These are phyloP conservation scores for Globisporangium yorkense DNA, from an alignment of 352 stramenopile species.

Conservation along the genomic window DNA sequence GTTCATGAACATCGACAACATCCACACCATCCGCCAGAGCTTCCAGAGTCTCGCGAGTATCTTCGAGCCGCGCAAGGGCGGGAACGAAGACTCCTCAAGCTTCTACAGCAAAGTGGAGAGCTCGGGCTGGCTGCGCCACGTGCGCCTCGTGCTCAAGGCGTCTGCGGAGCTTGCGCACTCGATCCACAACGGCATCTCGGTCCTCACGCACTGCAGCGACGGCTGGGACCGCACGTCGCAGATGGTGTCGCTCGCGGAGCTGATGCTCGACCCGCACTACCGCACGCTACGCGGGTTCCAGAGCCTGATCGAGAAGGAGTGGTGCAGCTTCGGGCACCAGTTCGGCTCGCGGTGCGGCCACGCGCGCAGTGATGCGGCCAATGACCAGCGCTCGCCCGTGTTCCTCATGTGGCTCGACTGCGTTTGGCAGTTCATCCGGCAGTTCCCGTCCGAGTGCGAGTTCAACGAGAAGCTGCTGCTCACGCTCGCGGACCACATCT, in stretches of 20 bases:
- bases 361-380: conserved; percentile 75
- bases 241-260: conserved; percentile 92
- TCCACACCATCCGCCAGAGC: conserved; percentile 95
- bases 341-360: conserved; percentile 94
- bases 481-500: conserved; percentile 94
- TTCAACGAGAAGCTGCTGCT: conserved; percentile 94
- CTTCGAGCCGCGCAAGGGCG: conserved; percentile 70
- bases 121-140: conserved; percentile 94
- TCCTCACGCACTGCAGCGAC: conserved; percentile 98
- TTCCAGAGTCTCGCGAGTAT: conserved; percentile 83
- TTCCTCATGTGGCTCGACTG: conserved; percentile 99
- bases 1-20: conserved; percentile 99
- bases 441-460: conserved; percentile 96
- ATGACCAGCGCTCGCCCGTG: conserved; percentile 96
- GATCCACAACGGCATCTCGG: conserved; percentile 91
- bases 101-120: conserved; percentile 90
- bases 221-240: conserved; percentile 99
- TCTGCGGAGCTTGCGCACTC: conserved; percentile 91
- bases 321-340: conserved; percentile 98
- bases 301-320: conserved; percentile 98
- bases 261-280: conserved; percentile 98
- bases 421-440: conserved; percentile 95
- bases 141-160: conserved; percentile 91
- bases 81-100: conserved; percentile 83
- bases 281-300: conserved; percentile 96